Conservation (phyloP, 768 basidiomycete genomes). For the Rhizopogon rudus region DNA sequence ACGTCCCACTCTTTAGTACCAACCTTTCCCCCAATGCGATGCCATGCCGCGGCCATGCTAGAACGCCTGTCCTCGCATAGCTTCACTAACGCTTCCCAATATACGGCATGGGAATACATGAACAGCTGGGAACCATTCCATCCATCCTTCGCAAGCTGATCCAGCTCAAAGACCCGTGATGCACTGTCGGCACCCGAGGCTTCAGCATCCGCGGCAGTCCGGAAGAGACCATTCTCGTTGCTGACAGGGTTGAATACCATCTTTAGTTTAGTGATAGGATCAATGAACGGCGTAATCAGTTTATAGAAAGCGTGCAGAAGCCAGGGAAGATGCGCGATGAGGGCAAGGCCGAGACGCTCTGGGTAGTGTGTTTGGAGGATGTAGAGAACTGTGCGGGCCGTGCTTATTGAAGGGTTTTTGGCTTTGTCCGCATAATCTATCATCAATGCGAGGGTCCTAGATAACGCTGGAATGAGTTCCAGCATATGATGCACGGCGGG, state of each 20-base stretch:
- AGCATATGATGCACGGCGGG: not conserved
- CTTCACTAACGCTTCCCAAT: constrained; percentile 63
- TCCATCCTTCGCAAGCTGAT: constrained; percentile 63
- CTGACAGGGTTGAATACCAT: constrained; percentile 65
- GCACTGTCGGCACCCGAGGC: not conserved
- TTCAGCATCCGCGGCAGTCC: constrained; percentile 16
- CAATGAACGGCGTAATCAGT: constrained; percentile 75
- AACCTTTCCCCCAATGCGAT: constrained; percentile 56
- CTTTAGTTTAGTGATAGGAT: constrained; percentile 74
- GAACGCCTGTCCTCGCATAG: constrained; percentile 48
- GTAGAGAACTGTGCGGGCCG: constrained; percentile 40
- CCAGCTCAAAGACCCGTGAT: constrained; percentile 49
- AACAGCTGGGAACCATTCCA: constrained; percentile 71
- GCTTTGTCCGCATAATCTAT: constrained; percentile 74
- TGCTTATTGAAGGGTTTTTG: constrained; percentile 46
- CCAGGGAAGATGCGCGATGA: constrained; percentile 81
- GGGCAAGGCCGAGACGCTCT: constrained; percentile 72
- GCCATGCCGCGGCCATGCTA: constrained; percentile 59
- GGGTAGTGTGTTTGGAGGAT: constrained; percentile 84
- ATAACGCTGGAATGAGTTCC: not conserved
- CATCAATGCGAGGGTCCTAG: constrained; percentile 63
- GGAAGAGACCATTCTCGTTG: constrained; percentile 21
- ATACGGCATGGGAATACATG: constrained; percentile 67
- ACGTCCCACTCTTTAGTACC: constrained; percentile 81
- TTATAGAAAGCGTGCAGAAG: constrained; percentile 72